Conservation (phyloP, 2,329 filamentous ascomycete genomes). For the Fusarium transvaalense region DNA sequence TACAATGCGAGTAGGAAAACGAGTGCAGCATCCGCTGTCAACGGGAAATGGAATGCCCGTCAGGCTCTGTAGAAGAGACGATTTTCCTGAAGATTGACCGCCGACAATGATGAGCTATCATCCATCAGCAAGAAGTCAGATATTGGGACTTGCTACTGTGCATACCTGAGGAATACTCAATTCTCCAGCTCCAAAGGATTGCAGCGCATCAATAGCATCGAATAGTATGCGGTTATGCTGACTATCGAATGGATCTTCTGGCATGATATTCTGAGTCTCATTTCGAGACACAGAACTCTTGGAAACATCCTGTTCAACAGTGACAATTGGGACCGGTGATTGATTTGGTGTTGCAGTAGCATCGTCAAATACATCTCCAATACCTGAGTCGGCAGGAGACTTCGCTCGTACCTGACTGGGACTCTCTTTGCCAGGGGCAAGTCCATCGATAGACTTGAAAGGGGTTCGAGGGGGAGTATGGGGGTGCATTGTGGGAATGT, state of each 20-base stretch:
- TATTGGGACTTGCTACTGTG: neutral
- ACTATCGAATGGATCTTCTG: slow-evolving; percentile 53
- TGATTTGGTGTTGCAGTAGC: neutral
- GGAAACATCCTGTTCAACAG: neutral
- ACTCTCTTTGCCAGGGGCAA: neutral
- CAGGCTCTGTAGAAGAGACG: slow-evolving; percentile 54
- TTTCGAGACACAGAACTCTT: neutral
- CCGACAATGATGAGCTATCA: slow-evolving; percentile 54
- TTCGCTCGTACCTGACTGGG: neutral
- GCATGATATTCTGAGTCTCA: slow-evolving; percentile 17
- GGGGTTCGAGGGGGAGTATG: slow-evolving; percentile 18
- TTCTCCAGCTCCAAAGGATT: slow-evolving; percentile 49
- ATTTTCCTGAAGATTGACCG: slow-evolving; percentile 55
- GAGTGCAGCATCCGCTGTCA: slow-evolving; percentile 51
- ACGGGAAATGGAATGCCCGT: slow-evolving; percentile 56
- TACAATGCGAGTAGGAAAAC: slow-evolving; percentile 55
- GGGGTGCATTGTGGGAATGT: slow-evolving; percentile 1
- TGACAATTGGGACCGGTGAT: neutral
- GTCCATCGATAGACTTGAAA: neutral
- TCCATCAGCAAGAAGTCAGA: neutral
- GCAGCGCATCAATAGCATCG: slow-evolving; percentile 54
- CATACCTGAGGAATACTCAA: slow-evolving; percentile 54
- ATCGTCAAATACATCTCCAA: slow-evolving; percentile 25
- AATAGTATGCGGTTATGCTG: slow-evolving; percentile 53
- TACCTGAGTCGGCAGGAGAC: slow-evolving; percentile 26